Base-by-base conservation (phyloP, 179 eudicot genomes). In the Beta corolliflora region DNA sequence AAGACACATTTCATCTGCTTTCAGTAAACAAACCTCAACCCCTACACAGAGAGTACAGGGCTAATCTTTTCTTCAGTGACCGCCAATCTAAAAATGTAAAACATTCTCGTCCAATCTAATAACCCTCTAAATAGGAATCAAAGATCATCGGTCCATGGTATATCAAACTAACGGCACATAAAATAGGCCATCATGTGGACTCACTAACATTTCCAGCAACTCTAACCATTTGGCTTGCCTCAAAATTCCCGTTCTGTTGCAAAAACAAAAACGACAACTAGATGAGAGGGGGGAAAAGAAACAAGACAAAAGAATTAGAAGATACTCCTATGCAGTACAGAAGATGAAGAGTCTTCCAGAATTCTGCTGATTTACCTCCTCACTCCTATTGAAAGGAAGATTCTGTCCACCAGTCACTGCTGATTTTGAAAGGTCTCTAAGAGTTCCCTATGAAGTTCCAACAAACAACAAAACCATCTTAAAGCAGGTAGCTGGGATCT, bases 341-440 rank as follows among this genome's bases (percentile, higher is more conserved):
- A 29, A 63, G 15, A 23, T 21, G 67, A 63, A 2, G 78, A 45
- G 65, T 58, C 67, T 58, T 56, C 23, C 16, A 75, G 29, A 41
- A 15, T 41, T 36, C 50, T 15, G 25, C 18, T 29, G 71, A 29
- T 77, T 78, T 70, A 91, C 91, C 86, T 88, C 93, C 48, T 89
- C 92, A 25, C 52, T 87, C 83, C 84, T 75, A 79, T 69, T 83
- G 56, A 86, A 72, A 25, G 85, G 74, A 77, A 88, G 83, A 52
- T 56, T 85, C 21, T 82, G 91, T 81, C 83, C 91, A 48, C 71
- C 67, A 12, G 74, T 86, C 67, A 82, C 48, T 41, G 89, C 83
- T 72, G 90, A 87, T 85, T 87, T 92, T 7, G 95, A 89, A 45
- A 92, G 90, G 84, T 88, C 95, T 83, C 93, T 87, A 72, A 92